Conservation (phyloP, 805 yeast genomes). For the Nakazawaea ishiwadae region DNA sequence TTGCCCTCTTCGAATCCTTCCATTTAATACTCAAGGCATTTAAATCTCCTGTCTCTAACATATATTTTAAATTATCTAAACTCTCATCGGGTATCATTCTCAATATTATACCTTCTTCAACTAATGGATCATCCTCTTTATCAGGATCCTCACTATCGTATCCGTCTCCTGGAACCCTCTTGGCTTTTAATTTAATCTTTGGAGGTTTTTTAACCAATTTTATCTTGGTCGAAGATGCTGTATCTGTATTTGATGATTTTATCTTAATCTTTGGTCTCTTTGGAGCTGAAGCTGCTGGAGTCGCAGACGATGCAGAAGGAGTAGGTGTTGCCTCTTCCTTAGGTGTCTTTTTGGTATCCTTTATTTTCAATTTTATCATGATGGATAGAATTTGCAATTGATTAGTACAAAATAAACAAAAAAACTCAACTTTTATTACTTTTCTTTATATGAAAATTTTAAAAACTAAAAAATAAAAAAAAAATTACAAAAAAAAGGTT, state of each 20-base stretch:
- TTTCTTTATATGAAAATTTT: too few species aligned
- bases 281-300: slow-evolving; percentile 18
- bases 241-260: slow-evolving; percentile 17
- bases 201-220: slow-evolving; percentile 28
- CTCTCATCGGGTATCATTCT: slow-evolving; percentile 64
- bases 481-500: too few species aligned
- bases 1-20: slow-evolving; percentile 77
- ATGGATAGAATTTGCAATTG: too few species aligned
- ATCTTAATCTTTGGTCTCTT: slow-evolving; percentile 24
- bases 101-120: slow-evolving; percentile 81
- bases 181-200: slow-evolving; percentile 48
- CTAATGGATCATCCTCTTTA: slow-evolving; percentile 87
- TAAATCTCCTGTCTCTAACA: slow-evolving; percentile 73
- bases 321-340: slow-evolving; percentile 19
- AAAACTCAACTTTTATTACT: too few species aligned
- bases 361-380: slow-evolving; percentile 23
- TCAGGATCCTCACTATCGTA: slow-evolving; percentile 97
- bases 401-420: too few species aligned
- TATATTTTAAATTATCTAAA: slow-evolving; percentile 67
- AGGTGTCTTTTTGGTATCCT: slow-evolving; percentile 12
- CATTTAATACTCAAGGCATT: slow-evolving; percentile 72
- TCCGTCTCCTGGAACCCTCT: slow-evolving; percentile 86
- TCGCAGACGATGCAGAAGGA: too few species aligned
- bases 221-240: slow-evolving; percentile 5
- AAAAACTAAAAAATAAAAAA: too few species aligned